Base-by-base conservation (phyloP, 371 early-diverging fungal species). In the Mortierella sp. region DNA sequence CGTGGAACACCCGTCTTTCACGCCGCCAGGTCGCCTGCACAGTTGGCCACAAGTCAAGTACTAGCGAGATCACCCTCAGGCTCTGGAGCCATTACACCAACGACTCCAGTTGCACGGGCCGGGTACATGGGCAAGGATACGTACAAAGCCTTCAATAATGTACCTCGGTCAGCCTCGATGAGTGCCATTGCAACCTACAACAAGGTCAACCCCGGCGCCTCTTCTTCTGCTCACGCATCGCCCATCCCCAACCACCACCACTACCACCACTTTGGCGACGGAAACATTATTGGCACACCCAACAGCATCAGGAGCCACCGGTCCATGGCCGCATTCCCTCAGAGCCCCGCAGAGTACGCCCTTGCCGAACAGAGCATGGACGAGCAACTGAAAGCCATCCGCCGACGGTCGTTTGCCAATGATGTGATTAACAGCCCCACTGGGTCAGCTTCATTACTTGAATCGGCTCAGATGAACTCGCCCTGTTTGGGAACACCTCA, bases 321-420 rank as follows among this genome's bases (percentile, higher is more conserved):
- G 16, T 77, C 84, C 45, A 80, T 77, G 77, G 65, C 73, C 2
- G 57, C 72, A 21, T 77, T 84, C 68, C 50, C 68, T 0, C 78
- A 75, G 57, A 78, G 54, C 6, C 76, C 58, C 1, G 78, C 75
- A 1, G 80, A 83, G 0, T 71, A 57, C 4, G 45, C 68, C 5
- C 55, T 77, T 7, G 74, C 83, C 10, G 84, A 84, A 44, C 78
- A 78, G 57, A 84, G 81, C 47, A 78, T 84, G 80, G 84, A 84
- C 31, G 84, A 84, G 47, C 80, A 78, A 24, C 44, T 84, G 26
- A 80, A 71, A 24, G 73, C 80, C 1, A 47, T 84, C 34, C 80
- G 84, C 9, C 77, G 84, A 9, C 80, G 76, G 14, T 80, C 84
- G 1, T 80, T 74, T 70, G 80, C 73, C 4, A 19, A 72, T 2